Conservation (phyloP, 2,329 filamentous ascomycete species). For the Rhytidhysteron rufulum region DNA sequence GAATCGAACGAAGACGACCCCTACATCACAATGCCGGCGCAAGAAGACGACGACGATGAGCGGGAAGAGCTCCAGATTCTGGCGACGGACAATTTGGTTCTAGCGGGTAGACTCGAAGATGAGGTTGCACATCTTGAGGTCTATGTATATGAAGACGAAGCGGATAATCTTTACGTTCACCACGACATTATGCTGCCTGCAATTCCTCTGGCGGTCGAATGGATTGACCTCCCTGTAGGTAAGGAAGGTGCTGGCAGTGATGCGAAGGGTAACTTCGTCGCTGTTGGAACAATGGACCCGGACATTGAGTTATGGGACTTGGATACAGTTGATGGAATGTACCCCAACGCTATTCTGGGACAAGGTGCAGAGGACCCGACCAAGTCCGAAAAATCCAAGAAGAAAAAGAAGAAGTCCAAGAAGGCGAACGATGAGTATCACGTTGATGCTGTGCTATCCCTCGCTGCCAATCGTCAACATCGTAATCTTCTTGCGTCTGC, state of each 20-base stretch:
- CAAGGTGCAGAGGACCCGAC: slow-evolving; percentile 53
- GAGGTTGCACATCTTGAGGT: slow-evolving; percentile 95
- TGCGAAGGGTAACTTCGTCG: slow-evolving; percentile 81
- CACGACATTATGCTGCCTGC: slow-evolving; percentile 99
- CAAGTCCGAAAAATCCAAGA: slow-evolving; percentile 61
- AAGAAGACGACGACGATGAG: slow-evolving; percentile 77
- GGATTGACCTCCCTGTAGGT: slow-evolving; percentile 87
- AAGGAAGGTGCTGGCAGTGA: slow-evolving; percentile 61
- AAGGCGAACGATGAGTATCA: slow-evolving; percentile 91
- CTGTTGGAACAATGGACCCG: slow-evolving; percentile 93
- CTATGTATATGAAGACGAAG: slow-evolving; percentile 93
- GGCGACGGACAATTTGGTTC: slow-evolving; percentile 84
- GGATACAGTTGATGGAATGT: slow-evolving; percentile 95
- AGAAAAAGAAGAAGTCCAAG: slow-evolving; percentile 86
- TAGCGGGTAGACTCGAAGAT: slow-evolving; percentile 93
- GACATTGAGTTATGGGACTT: slow-evolving; percentile 99
- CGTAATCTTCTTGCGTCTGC: slow-evolving; percentile 91
- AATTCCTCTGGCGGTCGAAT: slow-evolving; percentile 92
- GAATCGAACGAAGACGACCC: slow-evolving; percentile 92
- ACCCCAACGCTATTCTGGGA: slow-evolving; percentile 92
- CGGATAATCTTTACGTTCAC: slow-evolving; percentile 97
- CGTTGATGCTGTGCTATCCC: slow-evolving; percentile 85
- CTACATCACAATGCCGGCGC: slow-evolving; percentile 82
- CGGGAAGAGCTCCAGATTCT: slow-evolving; percentile 91
- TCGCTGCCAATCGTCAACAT: slow-evolving; percentile 89